Percentiles rank a stretch among this genome's conserved stretches.
These are phyloP conservation scores for Tardiomyces blankii DNA, from an alignment of 1,139 yeast species.

Conservation along the genomic window DNA sequence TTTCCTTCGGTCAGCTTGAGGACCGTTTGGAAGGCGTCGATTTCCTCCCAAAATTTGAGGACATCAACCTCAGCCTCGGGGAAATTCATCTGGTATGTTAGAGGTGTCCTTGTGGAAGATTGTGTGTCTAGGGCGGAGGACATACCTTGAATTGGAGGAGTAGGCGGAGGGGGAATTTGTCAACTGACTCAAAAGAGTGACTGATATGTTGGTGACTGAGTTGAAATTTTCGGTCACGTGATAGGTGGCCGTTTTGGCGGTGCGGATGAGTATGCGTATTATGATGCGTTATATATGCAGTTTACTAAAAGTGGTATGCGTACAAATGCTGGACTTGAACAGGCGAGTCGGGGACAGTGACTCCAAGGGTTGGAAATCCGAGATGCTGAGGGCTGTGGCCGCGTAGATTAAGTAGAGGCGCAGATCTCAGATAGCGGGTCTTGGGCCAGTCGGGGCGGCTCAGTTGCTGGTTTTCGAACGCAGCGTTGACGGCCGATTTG, in stretches of 20 bases:
- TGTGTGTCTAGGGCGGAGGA: background rate
- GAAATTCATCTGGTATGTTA: conserved; percentile 37
- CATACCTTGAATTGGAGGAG: background rate
- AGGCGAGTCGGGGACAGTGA: background rate
- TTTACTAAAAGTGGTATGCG: too few relatives aligned
- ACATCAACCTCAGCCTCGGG: conserved; percentile 83
- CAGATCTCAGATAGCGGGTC: background rate
- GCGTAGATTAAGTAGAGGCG: background rate
- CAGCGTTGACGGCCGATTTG: background rate
- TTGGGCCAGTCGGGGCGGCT: background rate
- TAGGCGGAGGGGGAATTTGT: too few relatives aligned
- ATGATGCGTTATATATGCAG: too few relatives aligned
- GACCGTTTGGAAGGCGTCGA: conserved; percentile 86
- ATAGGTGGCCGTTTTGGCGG: too few relatives aligned
- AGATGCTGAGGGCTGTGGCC: background rate
- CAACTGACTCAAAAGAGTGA: too few relatives aligned
- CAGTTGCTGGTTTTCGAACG: background rate
- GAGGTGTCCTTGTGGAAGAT: background rate
- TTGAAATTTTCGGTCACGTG: too few relatives aligned
- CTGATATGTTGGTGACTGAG: too few relatives aligned
- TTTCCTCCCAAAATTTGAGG: conserved; percentile 71
- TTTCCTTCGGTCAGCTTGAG: conserved; percentile 73
- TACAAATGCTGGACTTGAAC: background rate
- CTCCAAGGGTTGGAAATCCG: background rate
- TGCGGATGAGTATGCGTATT: too few relatives aligned